Evolutionary conservation across 2,329 filamentous ascomycete species (phyloP), one percentile per base, ranked within the genome.

Genomic region (Colletotrichum gigasporum): DNA sequence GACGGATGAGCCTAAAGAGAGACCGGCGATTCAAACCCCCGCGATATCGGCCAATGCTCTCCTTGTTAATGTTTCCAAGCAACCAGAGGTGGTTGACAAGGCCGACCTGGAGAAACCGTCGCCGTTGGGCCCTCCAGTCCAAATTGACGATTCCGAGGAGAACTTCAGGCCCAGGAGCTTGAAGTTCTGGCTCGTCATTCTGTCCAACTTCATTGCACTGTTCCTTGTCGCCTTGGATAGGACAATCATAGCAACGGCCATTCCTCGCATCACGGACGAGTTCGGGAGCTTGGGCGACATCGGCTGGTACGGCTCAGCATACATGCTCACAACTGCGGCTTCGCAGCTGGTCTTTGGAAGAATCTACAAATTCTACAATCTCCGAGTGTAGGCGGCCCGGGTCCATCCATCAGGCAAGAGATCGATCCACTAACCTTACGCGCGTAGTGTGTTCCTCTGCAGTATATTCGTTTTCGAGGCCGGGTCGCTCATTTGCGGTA

Each of bases 221-320:
- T 87, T 88, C 67, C 78, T 87, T 28, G 84, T 88, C 22, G 85
- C 85, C n/a, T 78, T 88, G 10, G 83, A 85, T 69, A 76, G 82
- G 24, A 86, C 85, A n/a, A 87, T 87, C 67, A 78, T 87, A 48
- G 80, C 84, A 65, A 87, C 79, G 39, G 85, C 85, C 10, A 81
- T 85, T 22, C 84, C 85, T 2, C 74, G 77, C 32, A 87, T 87
- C 70, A 85, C 83, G n/a, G 79, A 85, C 68, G 83, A 86, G 18
- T 87, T 87, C 71, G 75, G 84, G 47, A 84, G 85, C 53, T 74
- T 89, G 2, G 82, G 83, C 2, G 87, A 90, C 65, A 85, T 90
- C 60, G 86, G 86, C 53, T 90, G 87, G 87, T 90, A 90, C 72
- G 86, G 84, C 5, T 86, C 85, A 35, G 82, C 85, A 1, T 88